phyloP scores from a whole-genome alignment of 805 yeast genomes.

The Hanseniaspora nectarophila region DNA sequence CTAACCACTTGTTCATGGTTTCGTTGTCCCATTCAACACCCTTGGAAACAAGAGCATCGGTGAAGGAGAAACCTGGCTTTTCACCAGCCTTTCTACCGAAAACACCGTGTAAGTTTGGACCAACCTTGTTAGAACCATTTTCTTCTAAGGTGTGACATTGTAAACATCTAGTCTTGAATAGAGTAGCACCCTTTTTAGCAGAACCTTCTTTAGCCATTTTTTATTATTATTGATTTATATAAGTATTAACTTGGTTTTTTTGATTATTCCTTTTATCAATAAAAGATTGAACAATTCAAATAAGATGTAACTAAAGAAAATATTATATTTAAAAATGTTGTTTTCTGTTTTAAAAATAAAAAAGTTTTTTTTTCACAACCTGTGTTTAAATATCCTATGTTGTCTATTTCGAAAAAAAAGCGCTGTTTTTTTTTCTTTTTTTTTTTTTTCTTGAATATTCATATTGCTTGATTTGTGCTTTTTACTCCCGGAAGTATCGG shows the following conservation, averaged over 20 bases:
- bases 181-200: constrained; percentile 91
- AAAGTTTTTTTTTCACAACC: background rate
- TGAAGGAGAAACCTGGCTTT: constrained; percentile 88
- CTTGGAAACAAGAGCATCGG: constrained; percentile 96
- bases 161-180: constrained; percentile 96
- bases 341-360: background rate
- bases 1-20: constrained; percentile 87
- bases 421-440: background rate
- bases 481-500: constrained; percentile 1
- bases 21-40: constrained; percentile 81
- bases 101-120: constrained; percentile 95
- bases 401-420: too few relatives aligned
- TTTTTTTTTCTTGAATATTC: background rate
- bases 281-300: too few relatives aligned
- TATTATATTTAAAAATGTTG: too few relatives aligned
- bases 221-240: background rate
- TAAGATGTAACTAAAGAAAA: too few relatives aligned
- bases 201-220: constrained; percentile 35
- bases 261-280: background rate
- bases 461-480: too few relatives aligned
- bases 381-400: background rate
- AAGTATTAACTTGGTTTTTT: constrained; percentile 2
- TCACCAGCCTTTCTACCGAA: constrained; percentile 85
- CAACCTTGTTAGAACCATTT: constrained; percentile 97
- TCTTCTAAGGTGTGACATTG: constrained; percentile 96